A percentile compares a stretch with the other conserved stretches of the same genome.
Conservation (phyloP, 306 rosid species). For the Vicia villosa region DNA sequence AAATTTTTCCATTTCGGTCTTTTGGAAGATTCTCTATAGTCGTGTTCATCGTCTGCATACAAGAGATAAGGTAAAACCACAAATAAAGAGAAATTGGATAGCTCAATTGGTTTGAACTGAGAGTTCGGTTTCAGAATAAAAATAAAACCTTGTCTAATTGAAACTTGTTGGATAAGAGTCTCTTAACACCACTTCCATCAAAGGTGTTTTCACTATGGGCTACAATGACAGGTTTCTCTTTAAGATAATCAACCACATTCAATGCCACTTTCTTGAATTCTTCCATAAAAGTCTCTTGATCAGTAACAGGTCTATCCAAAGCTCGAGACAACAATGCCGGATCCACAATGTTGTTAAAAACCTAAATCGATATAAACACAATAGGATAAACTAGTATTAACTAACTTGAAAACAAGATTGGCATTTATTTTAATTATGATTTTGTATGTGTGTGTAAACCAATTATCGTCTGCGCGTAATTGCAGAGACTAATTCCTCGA, state of each 20-base stretch:
- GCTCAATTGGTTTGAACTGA: not conserved
- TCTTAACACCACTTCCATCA: conserved; percentile 78
- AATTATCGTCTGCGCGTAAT: too few relatives aligned
- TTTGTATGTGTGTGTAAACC: not conserved
- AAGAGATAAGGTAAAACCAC: not conserved
- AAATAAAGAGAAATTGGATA: not conserved
- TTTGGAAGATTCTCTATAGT: conserved; percentile 66
- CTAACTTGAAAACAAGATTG: not conserved
- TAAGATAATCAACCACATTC: conserved; percentile 34
- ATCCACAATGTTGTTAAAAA: conserved; percentile 60
- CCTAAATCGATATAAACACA: conserved; percentile 46
- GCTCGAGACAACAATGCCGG: conserved; percentile 62
- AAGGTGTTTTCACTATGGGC: conserved; percentile 93
- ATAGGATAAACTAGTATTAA: not conserved
- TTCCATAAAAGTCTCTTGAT: conserved; percentile 62
- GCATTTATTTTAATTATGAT: not conserved
- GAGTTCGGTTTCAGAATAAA: not conserved
- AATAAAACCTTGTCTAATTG: conserved; percentile 83
- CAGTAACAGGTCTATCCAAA: conserved; percentile 50
- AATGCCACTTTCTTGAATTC: conserved; percentile 75
- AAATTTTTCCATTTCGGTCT: conserved; percentile 72
- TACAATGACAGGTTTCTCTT: conserved; percentile 50
- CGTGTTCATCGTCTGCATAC: conserved; percentile 63
- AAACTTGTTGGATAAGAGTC: conserved; percentile 85
- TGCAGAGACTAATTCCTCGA: too few relatives aligned